phyloP scores from a whole-genome alignment of 2,329 filamentous ascomycete genomes.

The Apiospora malaysiana region DNA sequence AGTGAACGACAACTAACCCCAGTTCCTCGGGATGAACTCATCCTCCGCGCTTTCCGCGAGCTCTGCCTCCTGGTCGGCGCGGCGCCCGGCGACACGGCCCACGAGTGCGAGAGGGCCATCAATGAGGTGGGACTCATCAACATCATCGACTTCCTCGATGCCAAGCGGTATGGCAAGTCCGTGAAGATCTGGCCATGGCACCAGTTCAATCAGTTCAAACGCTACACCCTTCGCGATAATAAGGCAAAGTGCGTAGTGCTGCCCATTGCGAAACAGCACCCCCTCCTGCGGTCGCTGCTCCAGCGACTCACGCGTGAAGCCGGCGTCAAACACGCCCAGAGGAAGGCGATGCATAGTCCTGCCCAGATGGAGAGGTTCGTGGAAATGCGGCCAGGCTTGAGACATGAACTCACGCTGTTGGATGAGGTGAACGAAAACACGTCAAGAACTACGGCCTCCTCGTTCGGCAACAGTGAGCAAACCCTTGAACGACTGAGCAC shows the following conservation, averaged over 20 bases:
- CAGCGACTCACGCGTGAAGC: background rate
- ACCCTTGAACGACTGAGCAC: background rate
- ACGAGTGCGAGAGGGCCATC: slow-evolving; percentile 29
- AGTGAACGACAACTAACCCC: background rate
- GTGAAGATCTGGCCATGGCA: slow-evolving; percentile 32
- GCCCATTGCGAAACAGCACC: background rate
- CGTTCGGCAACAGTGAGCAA: background rate
- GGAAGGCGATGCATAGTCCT: background rate
- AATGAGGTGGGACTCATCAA: slow-evolving; percentile 33
- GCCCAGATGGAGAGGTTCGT: too few relatives aligned
- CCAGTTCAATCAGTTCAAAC: slow-evolving; percentile 29
- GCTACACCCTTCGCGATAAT: slow-evolving; percentile 28
- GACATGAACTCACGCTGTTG: background rate
- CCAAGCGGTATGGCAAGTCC: slow-evolving; percentile 27
- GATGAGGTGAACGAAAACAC: background rate
- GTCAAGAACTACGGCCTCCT: background rate
- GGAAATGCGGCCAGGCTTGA: background rate
- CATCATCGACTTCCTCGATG: slow-evolving; percentile 38
- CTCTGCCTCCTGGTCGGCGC: slow-evolving; percentile 32
- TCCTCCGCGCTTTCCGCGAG: slow-evolving; percentile 25
- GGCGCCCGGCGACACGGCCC: slow-evolving; percentile 27
- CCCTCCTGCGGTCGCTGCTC: background rate
- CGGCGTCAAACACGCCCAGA: background rate
- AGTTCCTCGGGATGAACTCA: slow-evolving; percentile 22
- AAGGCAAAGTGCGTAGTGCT: slow-evolving; percentile 17